A percentile compares a stretch with the other conserved stretches of the same genome.
These are phyloP conservation scores for Aureobasidium sp. DNA, from an alignment of 2,329 filamentous ascomycete species.

Conservation along the genomic window DNA sequence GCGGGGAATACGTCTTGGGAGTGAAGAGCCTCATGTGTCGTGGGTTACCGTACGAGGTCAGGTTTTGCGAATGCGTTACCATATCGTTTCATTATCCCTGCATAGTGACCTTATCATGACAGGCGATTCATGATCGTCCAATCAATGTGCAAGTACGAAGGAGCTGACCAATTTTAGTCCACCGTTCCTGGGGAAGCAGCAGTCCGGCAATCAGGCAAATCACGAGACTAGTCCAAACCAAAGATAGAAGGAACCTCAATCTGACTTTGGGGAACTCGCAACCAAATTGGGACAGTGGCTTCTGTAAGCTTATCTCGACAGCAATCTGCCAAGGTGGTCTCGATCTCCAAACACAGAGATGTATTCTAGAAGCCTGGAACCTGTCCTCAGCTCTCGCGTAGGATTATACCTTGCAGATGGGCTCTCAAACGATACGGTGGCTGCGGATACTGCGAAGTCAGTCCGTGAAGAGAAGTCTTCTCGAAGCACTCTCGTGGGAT, in stretches of 20 bases:
- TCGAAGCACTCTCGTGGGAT: background rate
- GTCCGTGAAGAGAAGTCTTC: background rate
- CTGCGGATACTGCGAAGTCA: background rate
- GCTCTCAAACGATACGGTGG: background rate
- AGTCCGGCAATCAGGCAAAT: background rate
- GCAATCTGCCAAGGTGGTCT: background rate
- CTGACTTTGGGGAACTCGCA: background rate
- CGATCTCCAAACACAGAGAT: background rate
- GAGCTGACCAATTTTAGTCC: slow-evolving; percentile 8
- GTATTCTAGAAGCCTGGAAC: background rate
- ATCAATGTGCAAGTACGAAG: background rate
- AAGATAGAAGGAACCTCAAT: background rate
- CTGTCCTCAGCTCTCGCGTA: background rate
- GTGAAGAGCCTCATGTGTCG: slow-evolving; percentile 2
- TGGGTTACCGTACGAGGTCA: slow-evolving; percentile 3
- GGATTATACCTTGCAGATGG: background rate
- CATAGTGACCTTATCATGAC: slow-evolving; percentile 7
- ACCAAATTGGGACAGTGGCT: slow-evolving; percentile 2
- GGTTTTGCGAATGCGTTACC: background rate
- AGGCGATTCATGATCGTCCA: background rate
- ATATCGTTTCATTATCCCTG: slow-evolving; percentile 2
- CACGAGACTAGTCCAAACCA: background rate
- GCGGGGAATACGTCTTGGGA: background rate
- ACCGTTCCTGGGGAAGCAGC: slow-evolving; percentile 2
- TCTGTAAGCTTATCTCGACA: slow-evolving; percentile 4